Evolutionary conservation across 2,329 filamentous ascomycete species (phyloP), one percentile per base, ranked within the genome.

Genomic region (Elsinoe fawcettii): DNA sequence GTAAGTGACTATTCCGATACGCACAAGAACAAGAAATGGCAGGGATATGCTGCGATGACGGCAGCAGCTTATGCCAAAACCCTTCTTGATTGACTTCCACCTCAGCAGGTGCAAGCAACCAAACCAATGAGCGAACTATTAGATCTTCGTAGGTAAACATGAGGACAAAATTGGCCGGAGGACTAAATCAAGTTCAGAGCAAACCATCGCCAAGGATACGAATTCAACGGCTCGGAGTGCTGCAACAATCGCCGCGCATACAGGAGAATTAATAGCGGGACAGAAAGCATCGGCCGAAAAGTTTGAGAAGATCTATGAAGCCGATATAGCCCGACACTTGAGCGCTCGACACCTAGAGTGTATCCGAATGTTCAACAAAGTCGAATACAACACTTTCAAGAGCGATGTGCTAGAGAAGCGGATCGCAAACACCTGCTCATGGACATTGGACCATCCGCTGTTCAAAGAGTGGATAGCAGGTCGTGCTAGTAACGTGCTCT

Each of bases 381-480:
- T 58, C 2, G 60, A 57, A 6, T 71, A 71, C 46, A 62, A 66
- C 49, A 22, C 61, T 14, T 60, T 63, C 34, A 72, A 71, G 61
- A 63, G 71, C 36, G 63, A 67, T 46, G 71, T 70, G 49, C 66
- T 65, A 0, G 58, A 25, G 7, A 46, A 61, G 39, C 62, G 64
- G 32, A 64, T 63, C 0, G 39, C 51, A 20, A 67, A 67, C 18
- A 73, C 70, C 16, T 73, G 67, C 55, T 58, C 63, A 49, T 73
- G 68, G 70, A 63, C 66, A 3, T n/a, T 70, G 7, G 37, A 64
- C n/a, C 65, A 69, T 44, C 2, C 59, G 7, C 41, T 63, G 37
- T 73, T 67, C 57, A 53, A 44, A 2, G 32, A 58, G 6, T 73
- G 67, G 70, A n/a, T n/a, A n/a, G n/a, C n/a, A n/a, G n/a, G n/a